Conservation (phyloP, 371 early-diverging fungal species). For the Mortierella sp. region DNA sequence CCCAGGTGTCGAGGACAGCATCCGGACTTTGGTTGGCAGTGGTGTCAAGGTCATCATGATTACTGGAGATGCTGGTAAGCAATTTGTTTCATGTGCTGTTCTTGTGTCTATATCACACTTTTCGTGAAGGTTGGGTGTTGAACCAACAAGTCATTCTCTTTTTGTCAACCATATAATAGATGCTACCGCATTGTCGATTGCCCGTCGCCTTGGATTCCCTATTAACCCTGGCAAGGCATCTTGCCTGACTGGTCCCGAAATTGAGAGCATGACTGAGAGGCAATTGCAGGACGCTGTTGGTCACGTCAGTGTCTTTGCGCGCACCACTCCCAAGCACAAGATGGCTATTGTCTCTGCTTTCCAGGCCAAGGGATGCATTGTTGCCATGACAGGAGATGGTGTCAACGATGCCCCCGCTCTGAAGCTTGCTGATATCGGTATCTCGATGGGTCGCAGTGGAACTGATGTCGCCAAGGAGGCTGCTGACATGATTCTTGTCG, state of each 20-base stretch:
- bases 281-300: conserved; percentile 73
- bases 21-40: conserved; percentile 72
- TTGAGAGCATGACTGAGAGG: conserved; percentile 76
- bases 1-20: conserved; percentile 76
- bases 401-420: conserved; percentile 97
- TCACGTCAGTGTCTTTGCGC: conserved; percentile 85
- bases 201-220: conserved; percentile 81
- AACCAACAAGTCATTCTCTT: neutral
- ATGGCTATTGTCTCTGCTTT: conserved; percentile 87
- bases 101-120: neutral
- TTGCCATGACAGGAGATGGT: conserved; percentile 98
- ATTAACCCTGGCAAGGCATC: conserved; percentile 63
- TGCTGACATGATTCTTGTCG: conserved; percentile 93
- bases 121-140: neutral
- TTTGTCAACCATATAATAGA: conserved; percentile 50
- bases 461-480: conserved; percentile 95
- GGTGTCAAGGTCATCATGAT: conserved; percentile 92
- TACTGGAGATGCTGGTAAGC: conserved; percentile 88
- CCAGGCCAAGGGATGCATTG: conserved; percentile 79
- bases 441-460: conserved; percentile 92
- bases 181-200: conserved; percentile 86
- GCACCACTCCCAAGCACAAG: conserved; percentile 94
- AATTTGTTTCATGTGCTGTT: neutral
- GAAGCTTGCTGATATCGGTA: conserved; percentile 91
- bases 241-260: conserved; percentile 79